phyloP scores from a whole-genome alignment of 1,139 yeast species.

The Nakaseomyces glabratus region DNA sequence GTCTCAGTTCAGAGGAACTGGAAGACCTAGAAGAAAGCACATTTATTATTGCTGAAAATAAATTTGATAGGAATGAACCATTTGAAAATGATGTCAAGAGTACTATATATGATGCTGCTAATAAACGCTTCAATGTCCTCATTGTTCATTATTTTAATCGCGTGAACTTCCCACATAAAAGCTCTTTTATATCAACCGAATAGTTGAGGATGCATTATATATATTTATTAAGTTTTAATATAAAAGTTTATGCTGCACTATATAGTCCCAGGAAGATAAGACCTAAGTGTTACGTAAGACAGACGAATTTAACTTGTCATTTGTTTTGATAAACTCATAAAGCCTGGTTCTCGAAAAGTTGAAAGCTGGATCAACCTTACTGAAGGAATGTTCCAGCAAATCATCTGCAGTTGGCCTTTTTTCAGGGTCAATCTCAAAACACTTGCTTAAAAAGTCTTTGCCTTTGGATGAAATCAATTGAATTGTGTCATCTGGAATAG shows the following conservation, averaged over 20 bases:
- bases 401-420: slow-evolving; percentile 79
- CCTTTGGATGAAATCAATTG: slow-evolving; percentile 57
- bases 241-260: background rate
- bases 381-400: slow-evolving; percentile 55
- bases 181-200: no score
- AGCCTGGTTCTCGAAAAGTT: slow-evolving; percentile 56
- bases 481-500: slow-evolving; percentile 80
- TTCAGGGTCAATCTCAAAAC: slow-evolving; percentile 77
- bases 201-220: background rate
- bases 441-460: slow-evolving; percentile 57
- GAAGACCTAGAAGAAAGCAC: slow-evolving; percentile 23
- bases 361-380: slow-evolving; percentile 41
- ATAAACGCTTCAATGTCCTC: slow-evolving; percentile 20
- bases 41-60: slow-evolving; percentile 22
- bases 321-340: slow-evolving; percentile 45
- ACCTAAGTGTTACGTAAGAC: slow-evolving; percentile 18
- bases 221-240: background rate
- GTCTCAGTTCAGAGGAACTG: slow-evolving; percentile 11
- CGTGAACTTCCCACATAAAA: no score
- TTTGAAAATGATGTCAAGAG: slow-evolving; percentile 21
- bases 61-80: slow-evolving; percentile 14
- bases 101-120: slow-evolving; percentile 18
- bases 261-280: no score
- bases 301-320: slow-evolving; percentile 36
- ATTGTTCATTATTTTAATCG: slow-evolving; percentile 18